Base-by-base conservation (phyloP, 1,139 yeast genomes). In the Kluyveromyces sp. region DNA sequence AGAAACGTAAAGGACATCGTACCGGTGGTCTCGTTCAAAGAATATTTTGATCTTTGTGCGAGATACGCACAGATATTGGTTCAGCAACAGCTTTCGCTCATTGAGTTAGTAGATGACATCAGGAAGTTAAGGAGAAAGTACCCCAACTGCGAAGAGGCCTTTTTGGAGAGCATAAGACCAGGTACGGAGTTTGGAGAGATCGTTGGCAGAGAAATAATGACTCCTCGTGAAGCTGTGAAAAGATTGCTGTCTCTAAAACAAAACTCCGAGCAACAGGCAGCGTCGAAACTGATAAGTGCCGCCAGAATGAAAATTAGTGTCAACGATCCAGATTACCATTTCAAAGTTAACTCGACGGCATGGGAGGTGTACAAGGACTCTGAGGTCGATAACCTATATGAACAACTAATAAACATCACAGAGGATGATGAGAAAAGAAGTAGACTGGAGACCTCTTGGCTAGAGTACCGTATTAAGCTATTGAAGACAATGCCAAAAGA, bases 371-470 rank as follows among this genome's bases (percentile, higher is more conserved):
- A 77, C 52, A 54, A 68, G 40, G 58, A 68, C 8, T 77, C 84
- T 0, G 68, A 72, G 37, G 60, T 87, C 9, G 76, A 78, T 4
- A 53, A 58, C 1, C 66, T 83, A 15, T 84, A 80, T 57, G 70
- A 72, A 31, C 68, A 69, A 43, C 67, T 82, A 44, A 71, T 88
- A 43, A 78, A 83, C 55, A 59, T 75, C 31, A 71, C 81, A 30
- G 71, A 76, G 49, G 84, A 84, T 55, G 95, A 86, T 50, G 71
- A 61, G 0, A 59, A 67, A 41, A 73, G 96, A 51, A 64, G 75
- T n/a, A 56, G 63, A 8, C 65, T 72, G 39, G 95, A 89, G 61
- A 79, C 75, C 20, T 73, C 74, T 40, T 70, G 73, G 53, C 63
- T 89, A 36, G 70, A 71, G 47, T 80, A 79, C 58, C 73, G 75